These are phyloP conservation scores for Talaromyces liani DNA, from an alignment of 495 filamentous ascomycete species.

Conservation along the genomic window DNA sequence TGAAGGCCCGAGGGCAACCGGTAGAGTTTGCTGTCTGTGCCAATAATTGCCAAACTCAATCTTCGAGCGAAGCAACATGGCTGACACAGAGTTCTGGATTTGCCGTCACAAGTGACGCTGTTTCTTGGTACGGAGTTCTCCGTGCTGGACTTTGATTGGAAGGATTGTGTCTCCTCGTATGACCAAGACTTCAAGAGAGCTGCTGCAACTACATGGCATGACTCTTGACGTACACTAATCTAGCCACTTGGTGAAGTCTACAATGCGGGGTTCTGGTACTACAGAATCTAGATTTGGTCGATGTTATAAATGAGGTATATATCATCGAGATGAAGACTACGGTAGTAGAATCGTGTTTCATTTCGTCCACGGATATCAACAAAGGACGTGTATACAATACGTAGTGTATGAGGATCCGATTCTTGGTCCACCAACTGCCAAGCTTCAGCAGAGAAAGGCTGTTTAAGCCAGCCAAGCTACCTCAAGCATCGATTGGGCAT, in stretches of 20 bases:
- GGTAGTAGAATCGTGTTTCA: neutral
- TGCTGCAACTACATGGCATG: neutral
- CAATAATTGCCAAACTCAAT: neutral
- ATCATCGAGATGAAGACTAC: neutral
- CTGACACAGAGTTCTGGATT: neutral
- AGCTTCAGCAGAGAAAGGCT: neutral
- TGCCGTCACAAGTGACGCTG: neutral
- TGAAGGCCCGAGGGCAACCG: neutral
- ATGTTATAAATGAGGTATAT: neutral
- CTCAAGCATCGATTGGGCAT: neutral
- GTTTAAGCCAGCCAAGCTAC: neutral
- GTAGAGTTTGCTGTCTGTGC: neutral
- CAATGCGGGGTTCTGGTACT: neutral
- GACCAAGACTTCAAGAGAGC: too few species aligned
- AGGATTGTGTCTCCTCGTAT: neutral
- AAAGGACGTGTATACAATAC: neutral
- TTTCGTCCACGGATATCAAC: neutral
- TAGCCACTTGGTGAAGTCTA: neutral
- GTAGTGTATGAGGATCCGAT: neutral
- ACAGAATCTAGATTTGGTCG: neutral
- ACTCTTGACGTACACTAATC: neutral
- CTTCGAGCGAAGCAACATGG: neutral
- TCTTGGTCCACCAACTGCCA: neutral
- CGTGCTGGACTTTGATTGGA: neutral
- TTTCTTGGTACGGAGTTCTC: conserved; percentile 4